Percentiles rank a stretch among this genome's conserved stretches.
These are phyloP conservation scores for Xylaria sp. DNA, from an alignment of 495 filamentous ascomycete species.

Conservation along the genomic window DNA sequence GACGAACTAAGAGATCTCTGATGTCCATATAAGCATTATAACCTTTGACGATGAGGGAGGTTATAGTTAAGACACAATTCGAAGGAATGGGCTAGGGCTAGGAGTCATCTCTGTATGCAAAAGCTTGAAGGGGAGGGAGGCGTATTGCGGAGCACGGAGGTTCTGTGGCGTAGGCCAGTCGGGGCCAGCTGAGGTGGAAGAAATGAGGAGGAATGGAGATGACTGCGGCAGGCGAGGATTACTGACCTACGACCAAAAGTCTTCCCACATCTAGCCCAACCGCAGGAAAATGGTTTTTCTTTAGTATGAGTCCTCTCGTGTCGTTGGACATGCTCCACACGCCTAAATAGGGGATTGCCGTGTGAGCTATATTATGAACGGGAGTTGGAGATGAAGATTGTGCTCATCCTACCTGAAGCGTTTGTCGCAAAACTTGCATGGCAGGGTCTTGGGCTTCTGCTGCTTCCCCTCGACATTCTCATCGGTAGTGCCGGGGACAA, in stretches of 20 bases:
- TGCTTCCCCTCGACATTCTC: constrained; percentile 56
- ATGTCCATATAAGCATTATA: constrained; percentile 61
- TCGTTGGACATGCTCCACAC: constrained; percentile 66
- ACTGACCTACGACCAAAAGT: constrained; percentile 64
- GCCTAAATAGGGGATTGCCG: constrained; percentile 50
- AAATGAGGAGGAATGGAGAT: constrained; percentile 28
- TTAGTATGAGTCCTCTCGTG: constrained; percentile 69
- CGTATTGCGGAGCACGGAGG: constrained; percentile 23
- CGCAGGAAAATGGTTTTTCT: constrained; percentile 64
- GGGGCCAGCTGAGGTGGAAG: constrained; percentile 31
- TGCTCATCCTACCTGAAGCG: constrained; percentile 57
- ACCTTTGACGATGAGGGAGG: constrained; percentile 31
- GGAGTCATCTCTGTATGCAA: constrained; percentile 30
- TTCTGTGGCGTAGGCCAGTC: constrained; percentile 27
- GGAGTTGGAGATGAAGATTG: constrained; percentile 45
- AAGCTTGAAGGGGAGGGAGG: constrained; percentile 10
- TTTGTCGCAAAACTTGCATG: constrained; percentile 63
- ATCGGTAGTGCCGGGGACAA: constrained; percentile 49
- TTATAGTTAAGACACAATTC: constrained; percentile 28
- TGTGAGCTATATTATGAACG: constrained; percentile 48
- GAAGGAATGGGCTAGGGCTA: constrained; percentile 28
- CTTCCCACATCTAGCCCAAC: constrained; percentile 61
- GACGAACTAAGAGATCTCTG: constrained; percentile 74
- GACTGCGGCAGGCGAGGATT: constrained; percentile 33
- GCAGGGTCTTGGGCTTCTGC: constrained; percentile 61